Percentiles rank a stretch among this genome's conserved stretches.
phyloP scores from a whole-genome alignment of 371 early-diverging fungal species.

The Mucor sp. region DNA sequence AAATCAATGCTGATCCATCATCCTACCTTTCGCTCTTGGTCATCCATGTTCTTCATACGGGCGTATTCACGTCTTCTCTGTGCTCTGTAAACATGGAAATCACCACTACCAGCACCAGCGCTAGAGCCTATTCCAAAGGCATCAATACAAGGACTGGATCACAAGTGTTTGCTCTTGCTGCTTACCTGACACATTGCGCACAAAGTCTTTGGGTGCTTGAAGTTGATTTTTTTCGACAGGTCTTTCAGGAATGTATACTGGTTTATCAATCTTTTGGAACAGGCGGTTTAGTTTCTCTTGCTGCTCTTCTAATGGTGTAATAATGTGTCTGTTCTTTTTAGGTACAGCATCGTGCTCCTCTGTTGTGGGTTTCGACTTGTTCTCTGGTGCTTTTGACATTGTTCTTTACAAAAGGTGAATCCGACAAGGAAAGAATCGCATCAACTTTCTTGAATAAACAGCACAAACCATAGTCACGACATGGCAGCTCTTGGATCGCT shows the following conservation, averaged over 20 bases:
- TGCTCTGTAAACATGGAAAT: conserved; percentile 94
- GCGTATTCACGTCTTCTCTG: conserved; percentile 87
- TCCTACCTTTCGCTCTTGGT: conserved; percentile 72
- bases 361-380: not conserved
- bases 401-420: not conserved
- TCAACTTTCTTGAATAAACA: not conserved
- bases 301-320: conserved; percentile 55
- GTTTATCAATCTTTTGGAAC: conserved; percentile 81
- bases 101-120: conserved; percentile 96
- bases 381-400: not conserved
- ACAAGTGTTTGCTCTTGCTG: not conserved
- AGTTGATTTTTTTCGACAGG: conserved; percentile 39
- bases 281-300: conserved; percentile 72
- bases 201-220: conserved; percentile 76
- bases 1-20: conserved; percentile 1
- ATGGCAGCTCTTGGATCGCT: not conserved
- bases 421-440: not conserved
- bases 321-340: conserved; percentile 38
- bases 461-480: not conserved
- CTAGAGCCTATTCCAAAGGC: conserved; percentile 67
- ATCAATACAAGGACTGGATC: not conserved
- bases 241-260: conserved; percentile 63
- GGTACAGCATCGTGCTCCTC: not conserved
- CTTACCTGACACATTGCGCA: conserved; percentile 78
- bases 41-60: conserved; percentile 78